Base-by-base conservation (phyloP, 805 yeast species). In the Saccharomyces mikatae region DNA sequence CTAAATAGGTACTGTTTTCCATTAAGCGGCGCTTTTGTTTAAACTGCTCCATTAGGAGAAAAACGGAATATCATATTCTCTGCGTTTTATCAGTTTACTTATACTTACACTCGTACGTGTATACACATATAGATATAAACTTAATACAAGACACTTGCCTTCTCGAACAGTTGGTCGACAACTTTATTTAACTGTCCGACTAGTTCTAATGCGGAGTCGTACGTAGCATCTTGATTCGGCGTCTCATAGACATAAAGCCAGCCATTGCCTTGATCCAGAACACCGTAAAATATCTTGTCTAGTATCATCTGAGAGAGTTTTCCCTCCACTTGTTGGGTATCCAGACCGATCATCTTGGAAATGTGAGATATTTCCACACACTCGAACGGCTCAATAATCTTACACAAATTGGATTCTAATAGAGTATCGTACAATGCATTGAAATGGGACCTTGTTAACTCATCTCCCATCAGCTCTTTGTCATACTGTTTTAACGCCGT, bases 251-350 rank as follows among this genome's bases (percentile, higher is more conserved):
- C 82, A 60, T 89, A 84, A 63, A 94, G 79, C 96, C 97, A 94
- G 8, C 99, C 99, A 69, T 91, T 91, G 49, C 98, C 98, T 75
- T 94, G 99, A 71, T 94, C 99, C 62, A 94, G 77, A 41, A 94
- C 98, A 49, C 99, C 99, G 67, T 84, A 87, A 63, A 94, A 89
- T n/a, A 90, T 87, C 65, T 89, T 86, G 72, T 94, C 99, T 63
- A 94, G 79, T 62, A 94, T 92, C 98, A 94, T 92, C 72, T 92
- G 97, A 50, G 95, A 84, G 59, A 94, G 78, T 71, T 94, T 94
- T 22, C 95, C 95, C 73, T 94, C 99, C 31, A 94, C 89, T 67
- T 89, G 95, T 58, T 83, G 86, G 49, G 83, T 76, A 60, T 90
- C 92, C 58, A 95, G 80, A 6, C 97, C 97, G 56, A 95, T 88